Conservation (phyloP, 108 stramenopile species). For the Skeletonema costatum region DNA sequence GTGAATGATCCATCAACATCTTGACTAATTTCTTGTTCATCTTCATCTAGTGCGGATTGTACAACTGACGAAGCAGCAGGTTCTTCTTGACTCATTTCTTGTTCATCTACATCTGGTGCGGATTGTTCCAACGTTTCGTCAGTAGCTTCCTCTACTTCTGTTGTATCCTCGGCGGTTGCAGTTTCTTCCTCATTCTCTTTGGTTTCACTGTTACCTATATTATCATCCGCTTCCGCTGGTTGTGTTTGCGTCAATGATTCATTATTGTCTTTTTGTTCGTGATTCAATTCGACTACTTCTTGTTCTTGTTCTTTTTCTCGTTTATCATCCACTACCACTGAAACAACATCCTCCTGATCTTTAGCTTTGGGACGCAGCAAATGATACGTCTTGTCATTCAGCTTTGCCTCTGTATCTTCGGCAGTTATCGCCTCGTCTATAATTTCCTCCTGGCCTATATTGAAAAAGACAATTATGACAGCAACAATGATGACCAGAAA, state of each 20-base stretch:
- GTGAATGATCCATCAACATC: neutral
- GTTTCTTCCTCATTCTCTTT: neutral
- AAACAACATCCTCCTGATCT: neutral
- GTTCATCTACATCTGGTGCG: neutral
- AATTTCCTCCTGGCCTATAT: conserved; percentile 22
- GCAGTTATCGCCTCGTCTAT: neutral
- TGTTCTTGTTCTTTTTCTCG: neutral
- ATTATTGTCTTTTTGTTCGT: neutral
- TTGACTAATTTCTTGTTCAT: too few species aligned
- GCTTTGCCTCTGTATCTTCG: neutral
- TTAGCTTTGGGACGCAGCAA: neutral
- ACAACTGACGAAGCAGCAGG: too few species aligned
- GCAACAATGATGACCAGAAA: conserved; percentile 17
- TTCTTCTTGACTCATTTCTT: neutral
- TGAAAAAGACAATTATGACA: conserved; percentile 15
- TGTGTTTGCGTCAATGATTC: neutral
- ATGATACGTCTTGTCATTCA: neutral
- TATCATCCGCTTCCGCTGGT: neutral
- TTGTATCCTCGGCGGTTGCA: too few species aligned
- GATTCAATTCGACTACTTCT: neutral
- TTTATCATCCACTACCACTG: neutral
- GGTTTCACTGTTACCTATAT: neutral
- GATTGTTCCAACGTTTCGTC: neutral
- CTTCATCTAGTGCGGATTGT: too few species aligned
- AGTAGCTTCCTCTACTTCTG: neutral